Percentiles rank a stretch among this genome's conserved stretches.
Conservation (phyloP, 768 basidiomycete species). For the Xanthoconium purpureum region DNA sequence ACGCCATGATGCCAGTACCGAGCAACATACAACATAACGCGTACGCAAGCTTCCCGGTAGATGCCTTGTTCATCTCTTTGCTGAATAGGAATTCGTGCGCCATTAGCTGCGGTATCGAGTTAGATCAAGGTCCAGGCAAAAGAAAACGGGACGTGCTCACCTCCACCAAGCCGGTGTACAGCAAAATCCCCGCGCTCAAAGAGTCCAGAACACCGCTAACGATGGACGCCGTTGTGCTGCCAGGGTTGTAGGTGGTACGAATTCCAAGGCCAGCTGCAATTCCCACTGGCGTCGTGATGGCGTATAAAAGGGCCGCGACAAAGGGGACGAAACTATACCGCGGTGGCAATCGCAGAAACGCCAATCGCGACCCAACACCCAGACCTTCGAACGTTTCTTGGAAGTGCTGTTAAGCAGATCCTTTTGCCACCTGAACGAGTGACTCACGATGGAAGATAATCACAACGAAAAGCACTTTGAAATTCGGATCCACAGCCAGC, state of each 20-base stretch:
- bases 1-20: conserved; percentile 86
- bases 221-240: conserved; percentile 68
- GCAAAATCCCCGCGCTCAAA: conserved; percentile 79
- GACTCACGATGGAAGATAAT: conserved; percentile 86
- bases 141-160: conserved; percentile 30
- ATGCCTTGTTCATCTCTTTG: conserved; percentile 75
- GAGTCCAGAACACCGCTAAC: conserved; percentile 86
- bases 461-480: conserved; percentile 87
- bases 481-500: conserved; percentile 79
- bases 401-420: not conserved
- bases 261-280: conserved; percentile 83
- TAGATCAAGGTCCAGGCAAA: not conserved
- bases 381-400: conserved; percentile 92
- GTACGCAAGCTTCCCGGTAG: conserved; percentile 63
- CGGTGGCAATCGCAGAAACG: conserved; percentile 61
- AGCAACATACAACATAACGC: conserved; percentile 74
- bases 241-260: conserved; percentile 77
- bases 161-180: conserved; percentile 88
- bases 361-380: conserved; percentile 87
- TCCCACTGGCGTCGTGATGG: conserved; percentile 80
- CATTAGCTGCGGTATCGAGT: conserved; percentile 54
- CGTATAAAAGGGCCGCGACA: conserved; percentile 61
- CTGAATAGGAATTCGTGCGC: conserved; percentile 96
- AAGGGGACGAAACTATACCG: conserved; percentile 57
- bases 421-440: not conserved